Base-by-base conservation (phyloP, 2,329 filamentous ascomycete species). In the Ophiocordyceps unilateralis region DNA sequence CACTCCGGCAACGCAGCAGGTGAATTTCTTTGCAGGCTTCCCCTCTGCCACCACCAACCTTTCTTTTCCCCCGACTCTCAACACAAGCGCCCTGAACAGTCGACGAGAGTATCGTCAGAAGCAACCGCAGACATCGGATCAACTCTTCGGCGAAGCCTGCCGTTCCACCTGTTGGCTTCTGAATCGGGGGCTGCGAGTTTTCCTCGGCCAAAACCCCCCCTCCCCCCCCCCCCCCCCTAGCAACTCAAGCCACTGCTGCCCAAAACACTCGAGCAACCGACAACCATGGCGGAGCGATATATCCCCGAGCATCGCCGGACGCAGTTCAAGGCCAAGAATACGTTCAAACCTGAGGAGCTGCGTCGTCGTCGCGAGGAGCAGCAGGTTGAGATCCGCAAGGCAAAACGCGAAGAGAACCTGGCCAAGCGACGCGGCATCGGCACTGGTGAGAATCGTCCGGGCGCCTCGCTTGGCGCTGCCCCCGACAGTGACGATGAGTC, bases 271-370 rank as follows among this genome's bases (percentile, higher is more conserved):
- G n/a, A 19, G 10, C 30, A 37, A 22, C 60, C 60, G 61, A 61
- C 64, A 80, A 17, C 56, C 69, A 98, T 98, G 91, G 83, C 91
- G 65, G 91, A 98, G 66, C 85, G 91, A 59, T 98, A 95, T 72
- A 98, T 98, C 60, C 91, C 91, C 64, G 91, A 98, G 72, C 91
- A 98, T 74, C 87, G 91, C 65, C 88, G 91, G 62, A 95, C 86
- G 52, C 88, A 94, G 71, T 98, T 94, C 81, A 98, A 98, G 82
- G 91, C 91, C 44, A 95, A 95, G 77, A 89, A 85, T 68, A 86
- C 86, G 58, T 96, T 98, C 76, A 95, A 95, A 78, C 89, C 89
- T 56, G 91, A 98, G 64, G 91, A 98, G 72, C 81, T 98, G 52
- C 86, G 91, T 62, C 88, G 91, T 59, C 91, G 91, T 62, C 91